Percentiles rank a stretch among this genome's conserved stretches.
phyloP scores from a whole-genome alignment of 495 filamentous ascomycete genomes.

The Talaromyces ruber region DNA sequence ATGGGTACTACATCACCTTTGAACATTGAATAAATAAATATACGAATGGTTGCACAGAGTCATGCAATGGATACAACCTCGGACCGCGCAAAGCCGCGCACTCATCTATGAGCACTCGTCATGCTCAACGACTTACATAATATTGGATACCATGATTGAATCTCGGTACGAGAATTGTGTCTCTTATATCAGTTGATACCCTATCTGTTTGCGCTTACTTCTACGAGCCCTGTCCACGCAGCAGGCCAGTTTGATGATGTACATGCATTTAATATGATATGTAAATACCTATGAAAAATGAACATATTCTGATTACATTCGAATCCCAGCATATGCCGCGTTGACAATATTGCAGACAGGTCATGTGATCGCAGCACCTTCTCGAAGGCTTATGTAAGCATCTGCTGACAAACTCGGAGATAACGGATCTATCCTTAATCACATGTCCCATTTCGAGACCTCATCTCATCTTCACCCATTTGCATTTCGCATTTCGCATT shows the following conservation, averaged over 20 bases:
- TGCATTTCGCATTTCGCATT: background rate
- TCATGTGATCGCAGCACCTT: slow-evolving; percentile 1
- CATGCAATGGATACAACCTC: background rate
- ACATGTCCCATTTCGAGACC: background rate
- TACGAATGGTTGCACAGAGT: background rate
- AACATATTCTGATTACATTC: background rate
- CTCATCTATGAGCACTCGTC: background rate
- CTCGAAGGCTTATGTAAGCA: background rate
- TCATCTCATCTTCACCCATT: background rate
- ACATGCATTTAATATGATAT: background rate
- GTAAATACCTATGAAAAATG: background rate
- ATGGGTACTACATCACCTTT: no score
- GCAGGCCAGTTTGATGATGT: background rate
- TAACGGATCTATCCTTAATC: background rate
- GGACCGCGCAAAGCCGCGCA: background rate
- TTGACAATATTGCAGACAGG: background rate
- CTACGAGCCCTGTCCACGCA: background rate
- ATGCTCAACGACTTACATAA: background rate
- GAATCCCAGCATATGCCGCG: background rate
- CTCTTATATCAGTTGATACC: background rate
- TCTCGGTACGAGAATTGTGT: background rate
- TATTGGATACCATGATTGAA: background rate
- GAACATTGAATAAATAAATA: no score
- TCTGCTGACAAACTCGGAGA: background rate
- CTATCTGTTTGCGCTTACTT: background rate